These are phyloP conservation scores for Lipomyces mesembrius DNA, from an alignment of 805 yeast species.

Conservation along the genomic window DNA sequence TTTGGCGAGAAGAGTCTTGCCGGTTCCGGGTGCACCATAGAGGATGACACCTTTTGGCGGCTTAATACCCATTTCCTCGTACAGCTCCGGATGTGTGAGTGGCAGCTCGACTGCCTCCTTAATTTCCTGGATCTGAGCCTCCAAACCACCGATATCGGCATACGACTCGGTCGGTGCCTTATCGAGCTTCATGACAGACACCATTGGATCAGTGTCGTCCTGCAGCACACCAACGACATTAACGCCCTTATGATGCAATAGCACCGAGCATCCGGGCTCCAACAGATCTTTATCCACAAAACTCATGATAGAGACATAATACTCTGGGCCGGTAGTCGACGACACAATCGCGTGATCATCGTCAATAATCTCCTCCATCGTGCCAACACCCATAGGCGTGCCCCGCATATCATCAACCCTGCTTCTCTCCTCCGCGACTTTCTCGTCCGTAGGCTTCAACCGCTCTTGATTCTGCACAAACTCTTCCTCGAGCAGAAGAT, in stretches of 20 bases:
- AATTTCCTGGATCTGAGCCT: conserved; percentile 93
- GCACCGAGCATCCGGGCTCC: conserved; percentile 96
- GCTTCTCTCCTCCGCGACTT: conserved; percentile 93
- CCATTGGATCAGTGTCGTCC: conserved; percentile 98
- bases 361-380: conserved; percentile 94
- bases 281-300: conserved; percentile 95
- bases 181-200: conserved; percentile 95
- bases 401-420: conserved; percentile 96
- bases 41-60: conserved; percentile 98
- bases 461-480: conserved; percentile 94
- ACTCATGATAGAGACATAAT: conserved; percentile 91
- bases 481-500: conserved; percentile 86
- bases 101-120: conserved; percentile 97
- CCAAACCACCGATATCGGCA: conserved; percentile 97
- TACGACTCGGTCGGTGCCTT: conserved; percentile 96
- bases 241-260: conserved; percentile 93
- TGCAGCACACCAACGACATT: conserved; percentile 97
- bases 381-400: conserved; percentile 93
- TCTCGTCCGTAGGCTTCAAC: conserved; percentile 93
- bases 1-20: conserved; percentile 91
- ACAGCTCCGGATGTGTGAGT: conserved; percentile 92
- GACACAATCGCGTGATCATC: conserved; percentile 99
- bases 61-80: conserved; percentile 98
- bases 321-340: conserved; percentile 94
- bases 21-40: conserved; percentile 98